These are phyloP conservation scores for Pulveroboletus sp. DNA, from an alignment of 768 basidiomycete genomes.

Conservation along the genomic window DNA sequence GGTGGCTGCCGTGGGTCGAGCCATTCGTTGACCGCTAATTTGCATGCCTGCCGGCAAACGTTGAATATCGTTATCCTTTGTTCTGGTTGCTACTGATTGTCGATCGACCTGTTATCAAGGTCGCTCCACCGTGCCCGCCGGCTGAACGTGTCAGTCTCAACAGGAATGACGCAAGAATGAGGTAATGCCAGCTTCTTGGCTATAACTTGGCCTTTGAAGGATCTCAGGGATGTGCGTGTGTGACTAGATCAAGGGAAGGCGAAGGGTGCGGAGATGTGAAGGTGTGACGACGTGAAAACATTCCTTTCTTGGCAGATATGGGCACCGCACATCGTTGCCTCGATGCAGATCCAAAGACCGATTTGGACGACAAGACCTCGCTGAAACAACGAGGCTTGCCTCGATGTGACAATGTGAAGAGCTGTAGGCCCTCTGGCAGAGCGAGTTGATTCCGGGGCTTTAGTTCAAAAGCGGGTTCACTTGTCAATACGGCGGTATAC, in stretches of 20 bases:
- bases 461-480: slow-evolving; percentile 29
- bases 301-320: slow-evolving; percentile 7
- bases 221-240: neutral
- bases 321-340: slow-evolving; percentile 2
- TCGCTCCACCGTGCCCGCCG: no score
- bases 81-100: slow-evolving; percentile 5
- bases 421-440: slow-evolving; percentile 22
- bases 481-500: slow-evolving; percentile 9
- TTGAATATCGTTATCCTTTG: slow-evolving; percentile 6
- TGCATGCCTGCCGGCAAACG: slow-evolving; percentile 10
- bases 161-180: no score
- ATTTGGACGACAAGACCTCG: slow-evolving; percentile 25
- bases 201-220: neutral
- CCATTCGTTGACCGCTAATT: neutral
- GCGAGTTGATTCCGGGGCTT: slow-evolving; percentile 17
- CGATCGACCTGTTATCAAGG: no score
- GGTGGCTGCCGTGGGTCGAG: neutral
- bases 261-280: neutral
- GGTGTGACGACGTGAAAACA: slow-evolving; percentile 3
- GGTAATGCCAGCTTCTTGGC: neutral
- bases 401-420: slow-evolving; percentile 40
- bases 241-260: slow-evolving; percentile 6
- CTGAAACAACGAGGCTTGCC: slow-evolving; percentile 33
- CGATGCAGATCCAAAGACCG: slow-evolving; percentile 27
- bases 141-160: no score